Evolutionary conservation across 73 alveolate species (phyloP).

Genomic region (Paramecium sexaurelia): DNA sequence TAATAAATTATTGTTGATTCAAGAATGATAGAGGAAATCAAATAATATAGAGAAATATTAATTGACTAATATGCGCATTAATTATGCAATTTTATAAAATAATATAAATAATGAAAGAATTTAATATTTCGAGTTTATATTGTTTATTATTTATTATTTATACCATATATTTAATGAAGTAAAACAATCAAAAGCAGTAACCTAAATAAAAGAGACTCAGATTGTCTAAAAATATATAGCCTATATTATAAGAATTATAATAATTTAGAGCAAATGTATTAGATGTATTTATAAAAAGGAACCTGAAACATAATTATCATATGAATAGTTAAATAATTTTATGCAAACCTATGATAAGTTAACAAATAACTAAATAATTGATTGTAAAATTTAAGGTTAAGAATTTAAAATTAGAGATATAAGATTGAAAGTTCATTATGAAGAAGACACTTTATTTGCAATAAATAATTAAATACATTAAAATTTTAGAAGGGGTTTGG

Average conservation of each 20-base stretch:
- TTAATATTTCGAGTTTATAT: no score
- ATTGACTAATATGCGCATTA: no score
- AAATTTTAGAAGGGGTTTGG: conserved; percentile 27
- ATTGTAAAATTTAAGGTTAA: background rate
- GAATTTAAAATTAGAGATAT: background rate
- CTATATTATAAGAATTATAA: background rate
- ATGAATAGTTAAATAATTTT: background rate
- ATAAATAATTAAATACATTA: background rate
- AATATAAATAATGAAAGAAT: no score
- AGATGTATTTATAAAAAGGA: background rate
- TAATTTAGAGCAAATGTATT: background rate
- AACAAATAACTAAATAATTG: background rate
- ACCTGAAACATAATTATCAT: background rate
- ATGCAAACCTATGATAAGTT: background rate
- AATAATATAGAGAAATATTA: no score
- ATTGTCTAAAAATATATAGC: background rate
- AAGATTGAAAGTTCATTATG: background rate
- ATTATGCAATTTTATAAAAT: no score
- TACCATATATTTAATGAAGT: no score
- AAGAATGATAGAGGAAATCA: no score
- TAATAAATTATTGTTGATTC: no score
- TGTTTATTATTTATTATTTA: no score
- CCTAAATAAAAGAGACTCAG: background rate
- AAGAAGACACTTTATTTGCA: conserved; percentile 11
- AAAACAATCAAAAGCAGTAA: no score